Percentiles rank a stretch among this genome's conserved stretches.
phyloP scores from a whole-genome alignment of 2,329 filamentous ascomycete species.

The Chaetomiaceae sp. region DNA sequence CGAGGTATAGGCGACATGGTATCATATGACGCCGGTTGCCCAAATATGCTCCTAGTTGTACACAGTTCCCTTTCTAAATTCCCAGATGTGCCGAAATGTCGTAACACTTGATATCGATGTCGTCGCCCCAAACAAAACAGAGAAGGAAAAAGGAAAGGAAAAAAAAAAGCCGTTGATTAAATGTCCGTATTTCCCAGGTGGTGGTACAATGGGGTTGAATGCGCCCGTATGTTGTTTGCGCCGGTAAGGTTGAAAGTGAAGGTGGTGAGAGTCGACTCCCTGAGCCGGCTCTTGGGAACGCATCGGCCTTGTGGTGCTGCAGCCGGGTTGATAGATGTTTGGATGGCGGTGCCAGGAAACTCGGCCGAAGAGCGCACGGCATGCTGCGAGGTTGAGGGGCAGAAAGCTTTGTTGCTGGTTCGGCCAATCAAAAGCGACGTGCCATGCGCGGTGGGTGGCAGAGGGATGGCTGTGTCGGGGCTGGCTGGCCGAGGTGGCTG shows the following conservation, averaged over 20 bases:
- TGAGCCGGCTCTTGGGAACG: conserved; percentile 24
- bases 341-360: conserved; percentile 8
- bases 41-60: conserved; percentile 19
- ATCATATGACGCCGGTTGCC: conserved; percentile 19
- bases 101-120: conserved; percentile 20
- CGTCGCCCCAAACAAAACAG: conserved; percentile 21
- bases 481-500: conserved; percentile 12
- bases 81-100: conserved; percentile 15
- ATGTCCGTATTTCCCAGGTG: conserved; percentile 22
- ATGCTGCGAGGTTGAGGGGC: conserved; percentile 8
- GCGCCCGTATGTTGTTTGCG: conserved; percentile 12
- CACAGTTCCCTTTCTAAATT: conserved; percentile 9
- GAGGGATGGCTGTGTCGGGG: conserved; percentile 8
- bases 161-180: conserved; percentile 26
- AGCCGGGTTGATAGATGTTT: background rate
- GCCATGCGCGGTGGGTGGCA: conserved; percentile 6
- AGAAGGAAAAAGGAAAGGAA: conserved; percentile 11
- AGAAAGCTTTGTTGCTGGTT: background rate
- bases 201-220: conserved; percentile 25
- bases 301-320: conserved; percentile 7
- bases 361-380: conserved; percentile 9
- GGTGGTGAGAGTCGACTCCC: conserved; percentile 18
- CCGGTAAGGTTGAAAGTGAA: conserved; percentile 12
- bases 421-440: conserved; percentile 15
- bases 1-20: conserved; percentile 20